Evolutionary conservation across 1,284 basidiomycete species (phyloP), one percentile per base, ranked within the genome.

Genomic region (Xerocomus amazonicus): DNA sequence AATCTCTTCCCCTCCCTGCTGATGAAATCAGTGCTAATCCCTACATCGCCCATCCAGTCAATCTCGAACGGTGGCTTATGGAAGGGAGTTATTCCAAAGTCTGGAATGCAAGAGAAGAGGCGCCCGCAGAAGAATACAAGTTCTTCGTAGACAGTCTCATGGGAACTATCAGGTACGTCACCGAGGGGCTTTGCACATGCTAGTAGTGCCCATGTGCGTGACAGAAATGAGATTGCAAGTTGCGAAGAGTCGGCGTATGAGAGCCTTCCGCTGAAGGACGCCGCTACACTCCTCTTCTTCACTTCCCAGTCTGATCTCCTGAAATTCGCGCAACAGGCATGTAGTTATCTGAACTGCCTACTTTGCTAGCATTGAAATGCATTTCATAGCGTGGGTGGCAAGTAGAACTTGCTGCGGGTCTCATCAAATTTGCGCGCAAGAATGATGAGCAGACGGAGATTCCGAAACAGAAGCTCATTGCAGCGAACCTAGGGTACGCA

Each of bases 61-160:
- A 93, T 66, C 78, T 94, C 51, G 97, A 99, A 69, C 79, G 92
- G 44, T 98, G 95, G 92, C 78, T 99, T 52, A 99, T 99, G 96
- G 97, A 99, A 69, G 96, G 96, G 33, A 90, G 88, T 62, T 99
- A 99, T 69, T 93, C 91, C 69, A 97, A 97, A 69, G 95, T 99
- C 4, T 99, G 96, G 92, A 85, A 90, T 58, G 93, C 95, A 37
- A 81, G 93, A 58, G 87, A 91, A 56, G 85, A 93, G 60, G 92
- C 89, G 2, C 89, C 89, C 2, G 80, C 84, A 32, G 86, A 90
- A 53, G 93, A 96, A 67, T 94, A 94, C 74, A 86, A 84, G 59
- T 90, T 87, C 74, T 96, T 96, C 63, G 84, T 94, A 13, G 88
- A 94, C 63, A 87, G 88, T 59, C 72, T 96, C 54, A 91, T 96